Conservation (phyloP, 352 stramenopile genomes). For the Vaucheria bursata region DNA sequence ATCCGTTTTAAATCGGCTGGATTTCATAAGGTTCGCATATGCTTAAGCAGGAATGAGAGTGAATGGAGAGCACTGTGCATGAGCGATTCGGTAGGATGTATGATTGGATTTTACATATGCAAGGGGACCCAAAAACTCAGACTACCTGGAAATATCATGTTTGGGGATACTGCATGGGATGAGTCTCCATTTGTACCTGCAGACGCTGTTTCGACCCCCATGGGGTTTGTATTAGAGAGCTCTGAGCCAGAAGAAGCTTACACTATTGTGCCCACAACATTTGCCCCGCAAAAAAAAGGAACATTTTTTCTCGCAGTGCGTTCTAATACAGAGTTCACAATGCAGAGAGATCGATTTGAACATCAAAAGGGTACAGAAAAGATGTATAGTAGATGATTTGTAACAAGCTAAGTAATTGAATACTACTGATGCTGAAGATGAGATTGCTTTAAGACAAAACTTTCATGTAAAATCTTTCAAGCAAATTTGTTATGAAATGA, state of each 20-base stretch:
- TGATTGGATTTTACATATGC: constrained; percentile 80
- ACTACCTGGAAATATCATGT: constrained; percentile 50
- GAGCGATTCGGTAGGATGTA: constrained; percentile 67
- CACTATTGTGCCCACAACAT: constrained; percentile 77
- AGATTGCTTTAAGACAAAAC: too few relatives aligned
- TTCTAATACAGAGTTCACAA: constrained; percentile 66
- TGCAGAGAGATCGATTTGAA: constrained; percentile 30
- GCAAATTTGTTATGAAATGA: too few relatives aligned
- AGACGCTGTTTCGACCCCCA: constrained; percentile 57
- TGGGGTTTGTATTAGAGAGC: constrained; percentile 54
- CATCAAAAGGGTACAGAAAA: too few relatives aligned
- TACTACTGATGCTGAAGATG: too few relatives aligned
- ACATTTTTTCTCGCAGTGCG: constrained; percentile 71
- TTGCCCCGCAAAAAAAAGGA: constrained; percentile 64
- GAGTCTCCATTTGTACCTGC: constrained; percentile 72
- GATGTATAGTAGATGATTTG: too few relatives aligned
- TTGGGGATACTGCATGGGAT: constrained; percentile 63
- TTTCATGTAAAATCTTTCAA: too few relatives aligned
- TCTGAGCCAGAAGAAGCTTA: constrained; percentile 59
- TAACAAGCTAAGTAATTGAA: too few relatives aligned
- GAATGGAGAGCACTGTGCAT: constrained; percentile 70
- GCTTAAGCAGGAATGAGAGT: constrained; percentile 64
- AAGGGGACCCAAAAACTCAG: constrained; percentile 6
- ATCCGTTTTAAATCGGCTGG: constrained; percentile 63
- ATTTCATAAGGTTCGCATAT: constrained; percentile 51